Evolutionary conservation across 441 rosid species (phyloP).

Genomic region (Jatropha podagrica): DNA sequence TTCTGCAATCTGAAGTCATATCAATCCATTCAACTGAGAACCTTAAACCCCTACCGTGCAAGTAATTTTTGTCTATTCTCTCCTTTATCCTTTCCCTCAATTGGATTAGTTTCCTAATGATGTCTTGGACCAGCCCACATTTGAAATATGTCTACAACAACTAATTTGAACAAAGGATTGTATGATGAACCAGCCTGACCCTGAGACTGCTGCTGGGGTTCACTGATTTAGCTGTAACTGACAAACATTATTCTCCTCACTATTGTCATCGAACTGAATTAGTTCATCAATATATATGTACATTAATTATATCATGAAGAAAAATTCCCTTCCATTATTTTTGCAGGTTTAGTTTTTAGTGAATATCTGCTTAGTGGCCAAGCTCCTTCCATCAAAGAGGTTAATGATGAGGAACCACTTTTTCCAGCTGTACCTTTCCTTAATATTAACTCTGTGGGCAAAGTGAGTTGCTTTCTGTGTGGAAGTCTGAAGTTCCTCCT

Average conservation of each 20-base stretch:
- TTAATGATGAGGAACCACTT: slow-evolving; percentile 89
- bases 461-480: slow-evolving; percentile 36
- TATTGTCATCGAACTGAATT: neutral
- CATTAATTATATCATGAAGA: neutral
- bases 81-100: neutral
- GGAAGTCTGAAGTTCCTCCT: neutral
- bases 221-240: neutral
- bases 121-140: no score
- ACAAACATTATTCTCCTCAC: neutral
- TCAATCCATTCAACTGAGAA: slow-evolving; percentile 87
- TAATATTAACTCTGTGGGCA: slow-evolving; percentile 35
- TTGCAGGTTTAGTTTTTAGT: slow-evolving; percentile 84
- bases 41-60: slow-evolving; percentile 94
- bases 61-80: slow-evolving; percentile 47
- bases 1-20: slow-evolving; percentile 92
- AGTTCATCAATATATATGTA: neutral
- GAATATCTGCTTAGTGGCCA: slow-evolving; percentile 92
- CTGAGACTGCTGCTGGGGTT: neutral
- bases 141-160: neutral
- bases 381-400: slow-evolving; percentile 86
- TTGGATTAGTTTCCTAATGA: neutral
- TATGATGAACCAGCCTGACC: neutral
- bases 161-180: neutral
- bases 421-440: slow-evolving; percentile 59
- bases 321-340: slow-evolving; percentile 13